Evolutionary conservation across 2,329 filamentous ascomycete genomes (phyloP), one percentile per base, ranked within the genome.

Genomic region (Diaporthe batatas): DNA sequence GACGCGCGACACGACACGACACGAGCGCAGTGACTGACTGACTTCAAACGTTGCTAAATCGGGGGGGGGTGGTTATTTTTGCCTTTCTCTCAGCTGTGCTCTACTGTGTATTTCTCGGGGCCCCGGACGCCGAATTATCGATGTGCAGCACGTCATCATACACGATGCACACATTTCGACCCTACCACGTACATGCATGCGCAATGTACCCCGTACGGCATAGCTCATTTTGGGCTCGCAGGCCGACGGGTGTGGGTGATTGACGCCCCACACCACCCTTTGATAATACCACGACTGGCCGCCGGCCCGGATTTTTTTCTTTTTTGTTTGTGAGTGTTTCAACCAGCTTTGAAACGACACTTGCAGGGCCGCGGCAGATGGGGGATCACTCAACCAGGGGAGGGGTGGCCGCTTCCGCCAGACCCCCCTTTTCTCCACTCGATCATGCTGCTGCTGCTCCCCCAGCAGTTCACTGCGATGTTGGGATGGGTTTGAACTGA

Each of bases 351-450:
- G 44, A 65, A 65, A 65, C 62, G 62, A 39, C 44, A 65, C 62
- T 65, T 65, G 62, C 44, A 65, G 59, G 59, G 59, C 42, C 42
- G 42, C 59, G 59, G 59, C 59, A 65, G 62, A 65, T 65, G 62
- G 62, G 29, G 42, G 44, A 65, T 36, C 44, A 51, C 29, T 32
- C 18, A 25, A 16, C 29, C 2, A 2, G 23, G 34, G 34, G 36
- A 3, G 18, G 29, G 21, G 18, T 65, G 44, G 44, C 14, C n/a
- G 44, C 21, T 65, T 3, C 11, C 10, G 6, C 1, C 44, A 65
- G 62, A 65, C 62, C 62, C 62, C n/a, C n/a, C n/a, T 47, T 7
- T 51, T 36, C 62, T 51, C 62, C 62, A 65, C 62, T 21, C 21
- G 44, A 65, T 65, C 62, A n/a, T 51, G 29, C 29, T 29, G 29